Evolutionary conservation across 441 rosid genomes (phyloP).

Genomic region (Kokia cookei): DNA sequence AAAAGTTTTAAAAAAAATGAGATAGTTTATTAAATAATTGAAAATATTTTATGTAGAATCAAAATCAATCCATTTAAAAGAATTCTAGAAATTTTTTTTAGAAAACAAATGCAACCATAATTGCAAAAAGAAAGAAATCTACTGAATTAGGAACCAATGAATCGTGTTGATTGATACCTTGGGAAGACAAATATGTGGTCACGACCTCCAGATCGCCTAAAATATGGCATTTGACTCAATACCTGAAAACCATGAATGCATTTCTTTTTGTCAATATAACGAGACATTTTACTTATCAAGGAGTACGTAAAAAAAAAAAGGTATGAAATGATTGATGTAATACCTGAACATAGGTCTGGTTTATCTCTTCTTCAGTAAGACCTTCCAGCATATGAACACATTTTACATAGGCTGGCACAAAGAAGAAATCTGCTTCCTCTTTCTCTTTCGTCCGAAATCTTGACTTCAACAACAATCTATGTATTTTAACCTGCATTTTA

Average conservation of each 20-base stretch:
- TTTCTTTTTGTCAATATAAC: not conserved
- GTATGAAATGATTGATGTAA: not conserved
- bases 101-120: too few species aligned
- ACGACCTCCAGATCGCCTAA: conserved; percentile 85
- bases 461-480: conserved; percentile 54
- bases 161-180: conserved; percentile 36
- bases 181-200: conserved; percentile 93
- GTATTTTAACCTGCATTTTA: conserved; percentile 67
- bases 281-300: not conserved
- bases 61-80: too few species aligned
- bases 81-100: too few species aligned
- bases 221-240: conserved; percentile 87
- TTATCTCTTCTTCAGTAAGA: conserved; percentile 88
- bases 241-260: conserved; percentile 30
- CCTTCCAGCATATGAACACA: conserved; percentile 94
- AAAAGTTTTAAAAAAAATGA: too few species aligned
- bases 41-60: too few species aligned
- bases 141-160: not conserved
- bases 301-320: not conserved
- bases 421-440: conserved; percentile 89
- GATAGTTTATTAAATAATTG: too few species aligned
- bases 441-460: conserved; percentile 57
- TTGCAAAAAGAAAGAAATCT: too few species aligned
- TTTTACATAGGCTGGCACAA: conserved; percentile 87
- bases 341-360: conserved; percentile 80